phyloP scores from a whole-genome alignment of 2,329 filamentous ascomycete species.

The Cordyceps cicadae region DNA sequence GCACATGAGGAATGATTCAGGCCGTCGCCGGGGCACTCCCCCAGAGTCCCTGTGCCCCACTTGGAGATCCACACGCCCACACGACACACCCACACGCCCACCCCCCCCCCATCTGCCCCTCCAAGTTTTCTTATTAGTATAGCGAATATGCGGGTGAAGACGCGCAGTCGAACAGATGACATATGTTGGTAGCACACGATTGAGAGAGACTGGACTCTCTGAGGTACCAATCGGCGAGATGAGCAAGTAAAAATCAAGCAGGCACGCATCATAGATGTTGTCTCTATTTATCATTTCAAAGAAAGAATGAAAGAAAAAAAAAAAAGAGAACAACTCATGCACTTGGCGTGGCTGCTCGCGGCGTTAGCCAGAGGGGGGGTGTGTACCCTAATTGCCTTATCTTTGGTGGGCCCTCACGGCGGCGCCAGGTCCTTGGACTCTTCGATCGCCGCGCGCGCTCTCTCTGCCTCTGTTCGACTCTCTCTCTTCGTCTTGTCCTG shows the following conservation, averaged over 20 bases:
- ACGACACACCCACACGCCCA: constrained; percentile 1
- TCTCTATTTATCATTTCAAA: too few relatives aligned
- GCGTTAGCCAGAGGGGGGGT: background rate
- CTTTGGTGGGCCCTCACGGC: constrained; percentile 8
- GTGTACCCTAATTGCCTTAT: background rate
- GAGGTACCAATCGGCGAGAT: too few relatives aligned
- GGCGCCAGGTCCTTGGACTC: background rate
- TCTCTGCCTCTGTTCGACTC: too few relatives aligned
- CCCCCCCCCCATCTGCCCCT: background rate
- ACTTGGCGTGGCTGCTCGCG: background rate
- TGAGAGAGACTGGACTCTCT: too few relatives aligned
- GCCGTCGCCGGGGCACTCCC: background rate
- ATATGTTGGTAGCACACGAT: too few relatives aligned
- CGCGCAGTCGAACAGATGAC: background rate
- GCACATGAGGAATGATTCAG: background rate
- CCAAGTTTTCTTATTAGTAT: background rate
- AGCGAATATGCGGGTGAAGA: background rate
- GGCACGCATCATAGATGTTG: too few relatives aligned
- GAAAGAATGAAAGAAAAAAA: too few relatives aligned
- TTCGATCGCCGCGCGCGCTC: constrained; percentile 5
- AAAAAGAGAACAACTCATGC: too few relatives aligned
- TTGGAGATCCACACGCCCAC: background rate
- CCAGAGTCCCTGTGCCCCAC: background rate
- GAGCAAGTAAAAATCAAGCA: too few relatives aligned
- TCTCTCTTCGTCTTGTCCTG: background rate